A percentile compares a stretch with the other conserved stretches of the same genome.
Evolutionary conservation across 2,329 filamentous ascomycete genomes (phyloP).

Genomic region (Apiospora koreana): DNA sequence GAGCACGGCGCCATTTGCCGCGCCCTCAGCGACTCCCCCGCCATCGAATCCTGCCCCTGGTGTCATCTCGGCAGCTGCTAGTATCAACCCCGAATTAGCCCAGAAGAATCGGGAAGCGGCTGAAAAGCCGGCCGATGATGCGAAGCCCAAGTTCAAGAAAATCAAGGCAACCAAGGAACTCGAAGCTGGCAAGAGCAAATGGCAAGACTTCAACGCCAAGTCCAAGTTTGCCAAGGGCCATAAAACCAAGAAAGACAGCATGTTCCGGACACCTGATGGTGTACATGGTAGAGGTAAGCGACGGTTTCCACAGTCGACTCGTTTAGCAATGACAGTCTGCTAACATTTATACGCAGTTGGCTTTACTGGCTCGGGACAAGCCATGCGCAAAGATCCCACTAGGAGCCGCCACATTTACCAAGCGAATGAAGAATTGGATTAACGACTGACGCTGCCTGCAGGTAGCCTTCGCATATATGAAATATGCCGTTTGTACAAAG

Average conservation of each 20-base stretch:
- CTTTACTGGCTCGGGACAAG: constrained; percentile 91
- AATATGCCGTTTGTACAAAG: constrained; percentile 15
- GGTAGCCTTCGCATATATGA: constrained; percentile 17
- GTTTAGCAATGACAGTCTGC: constrained; percentile 17
- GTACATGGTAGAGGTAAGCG: constrained; percentile 79
- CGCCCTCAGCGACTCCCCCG: constrained; percentile 35
- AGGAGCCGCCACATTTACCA: constrained; percentile 85
- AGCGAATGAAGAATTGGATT: constrained; percentile 72
- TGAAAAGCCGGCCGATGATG: constrained; percentile 66
- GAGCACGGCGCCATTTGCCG: constrained; percentile 35
- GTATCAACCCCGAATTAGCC: constrained; percentile 54
- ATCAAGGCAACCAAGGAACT: constrained; percentile 90
- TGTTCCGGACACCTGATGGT: constrained; percentile 92
- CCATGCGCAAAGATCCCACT: constrained; percentile 90
- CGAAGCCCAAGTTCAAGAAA: constrained; percentile 80
- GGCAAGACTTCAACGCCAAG: constrained; percentile 90
- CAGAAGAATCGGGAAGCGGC: constrained; percentile 58
- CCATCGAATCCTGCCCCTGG: constrained; percentile 39
- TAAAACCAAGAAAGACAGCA: constrained; percentile 81
- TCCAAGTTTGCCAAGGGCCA: constrained; percentile 64
- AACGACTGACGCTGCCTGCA: constrained; percentile 47
- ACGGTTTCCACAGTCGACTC: background rate
- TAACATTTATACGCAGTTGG: constrained; percentile 65
- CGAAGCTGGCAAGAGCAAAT: constrained; percentile 88
- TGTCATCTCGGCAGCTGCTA: constrained; percentile 59